Base-by-base conservation (phyloP, 352 stramenopile genomes). In the Globisporangium alternatum region DNA sequence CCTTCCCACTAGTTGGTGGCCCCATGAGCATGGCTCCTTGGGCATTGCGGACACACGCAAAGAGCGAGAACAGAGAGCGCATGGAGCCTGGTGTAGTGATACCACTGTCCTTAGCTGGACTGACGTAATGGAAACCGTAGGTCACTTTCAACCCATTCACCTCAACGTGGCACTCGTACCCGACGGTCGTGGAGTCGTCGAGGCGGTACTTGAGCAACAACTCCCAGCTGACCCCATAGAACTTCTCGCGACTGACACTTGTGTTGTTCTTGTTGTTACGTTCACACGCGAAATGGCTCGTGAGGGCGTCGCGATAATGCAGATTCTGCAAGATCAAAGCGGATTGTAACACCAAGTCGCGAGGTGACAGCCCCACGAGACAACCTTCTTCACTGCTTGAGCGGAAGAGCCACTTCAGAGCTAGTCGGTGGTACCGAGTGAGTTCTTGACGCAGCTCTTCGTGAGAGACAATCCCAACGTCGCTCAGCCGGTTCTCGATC, bases 41-140 rank as follows among this genome's bases (percentile, higher is more conserved):
- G 1, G 67, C 72, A 17, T 69, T 60, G 13, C 81, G 72, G 10
- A 90, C 70, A 5, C 75, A 79, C 0, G 69, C 67, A 52, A 79
- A 88, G 0, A 91, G 41, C 5, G 80, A 67, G 43, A 89, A 85
- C 0, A 91, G 64, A 22, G 71, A 81, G 5, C 82, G 77, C 30
- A 85, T 62, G 51, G 73, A 86, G 13, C 68, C 60, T 13, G 81
- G 82, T 0, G 74, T 80, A 21, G 89, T 62, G 21, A 89, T 68
- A 22, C 5, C 28, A 54, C 59, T 41, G 10, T 83, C 67, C 0
- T 39, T 21, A 15, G 58, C 54, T 0, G 71, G 68, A n/a, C 73
- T 75, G 21, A 72, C 28, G 48, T 88, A 93, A 43, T 82, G 83
- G 58, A 89, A 93, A 1, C 82, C 81, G 59, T 93, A 93, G 21